Base-by-base conservation (phyloP, 2,329 filamentous ascomycete genomes). In the Pseudocercospora eumusae region DNA sequence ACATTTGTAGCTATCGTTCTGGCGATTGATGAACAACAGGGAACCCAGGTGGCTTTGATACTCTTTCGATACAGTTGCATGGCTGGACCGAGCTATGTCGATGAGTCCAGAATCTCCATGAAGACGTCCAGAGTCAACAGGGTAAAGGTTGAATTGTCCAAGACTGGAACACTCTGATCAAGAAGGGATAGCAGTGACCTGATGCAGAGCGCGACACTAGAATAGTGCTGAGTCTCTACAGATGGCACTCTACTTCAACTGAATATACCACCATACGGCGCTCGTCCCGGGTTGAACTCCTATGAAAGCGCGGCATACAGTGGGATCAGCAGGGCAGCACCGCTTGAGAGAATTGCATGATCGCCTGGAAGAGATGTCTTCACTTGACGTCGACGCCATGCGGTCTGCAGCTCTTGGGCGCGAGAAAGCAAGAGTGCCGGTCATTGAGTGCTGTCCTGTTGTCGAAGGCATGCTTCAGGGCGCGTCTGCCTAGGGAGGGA, bases 61-160 rank as follows among this genome's bases (percentile, higher is more conserved):
- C 54, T 27, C 28, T 4, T 36, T 18, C n/a, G 44, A 27, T 3
- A 33, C 31, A 8, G 2, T 45, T 7, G 33, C 25, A 21, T 56
- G 44, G 20, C 31, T 25, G 10, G 54, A 42, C 4, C 54, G 54
- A 44, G 31, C n/a, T n/a, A 44, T 56, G 2, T 45, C n/a, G 10
- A 56, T 27, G 9, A 56, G 54, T 21, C 54, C 54, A 9, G 33
- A 13, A n/a, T 56, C 31, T 18, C 54, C 31, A 20, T 56, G 54
- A 45, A 56, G 54, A 8, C 54, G 28, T 9, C 54, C 54, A 20
- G 40, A 45, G 20, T 45, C 40, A 21, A 56, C 4, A 56, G 54
- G 23, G 33, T 56, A 18, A 56, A 56, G 9, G 44, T 42, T 21
- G 54, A 56, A 4, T n/a, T 11, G 4, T 21, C 54, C 28, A 56